phyloP scores from a whole-genome alignment of 805 yeast species.

The Candida succiphila region DNA sequence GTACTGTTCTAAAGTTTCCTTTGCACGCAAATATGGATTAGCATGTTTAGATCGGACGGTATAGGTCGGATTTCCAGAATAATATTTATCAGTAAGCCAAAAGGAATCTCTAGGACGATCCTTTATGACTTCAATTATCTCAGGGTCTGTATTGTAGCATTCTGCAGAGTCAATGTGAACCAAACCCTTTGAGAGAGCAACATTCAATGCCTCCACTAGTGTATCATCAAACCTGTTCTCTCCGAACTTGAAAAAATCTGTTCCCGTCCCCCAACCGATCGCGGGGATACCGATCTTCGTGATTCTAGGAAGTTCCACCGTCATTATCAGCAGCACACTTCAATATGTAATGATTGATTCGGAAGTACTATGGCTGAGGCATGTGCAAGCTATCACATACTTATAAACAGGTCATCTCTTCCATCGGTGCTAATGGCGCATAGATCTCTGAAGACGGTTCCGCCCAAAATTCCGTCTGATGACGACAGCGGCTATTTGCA shows the following conservation, averaged over 20 bases:
- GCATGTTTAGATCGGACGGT: conserved; percentile 20
- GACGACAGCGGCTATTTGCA: too few species aligned
- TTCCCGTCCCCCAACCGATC: conserved; percentile 45
- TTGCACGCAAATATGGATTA: conserved; percentile 37
- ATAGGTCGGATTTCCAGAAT: conserved; percentile 23
- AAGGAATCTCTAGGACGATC: conserved; percentile 31
- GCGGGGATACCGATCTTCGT: conserved; percentile 19
- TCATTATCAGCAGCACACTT: too few species aligned
- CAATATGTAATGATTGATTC: too few species aligned
- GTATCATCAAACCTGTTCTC: conserved; percentile 20
- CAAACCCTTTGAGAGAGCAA: conserved; percentile 39
- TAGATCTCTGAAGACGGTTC: too few species aligned
- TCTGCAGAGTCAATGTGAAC: conserved; percentile 62
- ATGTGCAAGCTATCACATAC: too few species aligned
- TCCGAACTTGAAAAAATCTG: conserved; percentile 33
- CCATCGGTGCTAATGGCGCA: too few species aligned
- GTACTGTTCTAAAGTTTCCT: conserved; percentile 26
- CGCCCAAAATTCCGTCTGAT: too few species aligned
- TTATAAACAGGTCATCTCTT: too few species aligned
- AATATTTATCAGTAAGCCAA: conserved; percentile 53
- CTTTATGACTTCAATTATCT: conserved; percentile 42
- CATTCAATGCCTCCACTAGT: conserved; percentile 31
- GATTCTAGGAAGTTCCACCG: conserved; percentile 7
- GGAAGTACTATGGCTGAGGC: too few species aligned
- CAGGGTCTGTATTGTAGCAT: conserved; percentile 46